phyloP scores from a whole-genome alignment of 495 filamentous ascomycete species.

The Aspergillus kassunensis region DNA sequence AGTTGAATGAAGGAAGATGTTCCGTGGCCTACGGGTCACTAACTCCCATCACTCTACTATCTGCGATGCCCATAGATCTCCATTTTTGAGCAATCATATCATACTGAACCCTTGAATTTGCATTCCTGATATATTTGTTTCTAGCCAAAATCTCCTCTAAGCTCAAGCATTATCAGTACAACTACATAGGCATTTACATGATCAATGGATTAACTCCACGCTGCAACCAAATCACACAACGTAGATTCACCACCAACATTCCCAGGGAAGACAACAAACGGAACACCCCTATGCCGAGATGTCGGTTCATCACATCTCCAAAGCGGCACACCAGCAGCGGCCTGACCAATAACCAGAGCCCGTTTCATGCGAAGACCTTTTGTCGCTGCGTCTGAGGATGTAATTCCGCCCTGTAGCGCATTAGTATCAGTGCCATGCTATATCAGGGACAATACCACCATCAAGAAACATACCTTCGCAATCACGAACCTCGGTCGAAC shows the following conservation, averaged over 20 bases:
- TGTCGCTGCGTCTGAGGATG: conserved; percentile 50
- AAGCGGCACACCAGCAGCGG: conserved; percentile 50
- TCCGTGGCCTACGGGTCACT: conserved; percentile 22
- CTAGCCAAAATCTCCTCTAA: too few species aligned
- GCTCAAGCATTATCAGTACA: background rate
- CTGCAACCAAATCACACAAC: conserved; percentile 36
- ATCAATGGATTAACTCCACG: conserved; percentile 28
- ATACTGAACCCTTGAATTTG: too few species aligned
- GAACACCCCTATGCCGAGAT: conserved; percentile 42
- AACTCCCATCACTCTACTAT: background rate
- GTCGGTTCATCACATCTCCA: conserved; percentile 51
- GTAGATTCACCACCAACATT: conserved; percentile 52
- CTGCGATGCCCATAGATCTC: background rate
- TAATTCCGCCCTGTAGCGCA: conserved; percentile 45
- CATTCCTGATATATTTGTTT: too few species aligned
- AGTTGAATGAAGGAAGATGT: conserved; percentile 19
- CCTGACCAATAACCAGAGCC: conserved; percentile 50
- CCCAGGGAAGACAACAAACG: conserved; percentile 55
- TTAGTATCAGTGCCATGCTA: conserved; percentile 2
- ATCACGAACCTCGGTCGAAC: conserved; percentile 49
- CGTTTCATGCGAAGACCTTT: conserved; percentile 50
- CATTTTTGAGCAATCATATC: too few species aligned
- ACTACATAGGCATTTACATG: background rate
- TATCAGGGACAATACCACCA: too few species aligned
- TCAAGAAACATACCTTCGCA: conserved; percentile 41